Evolutionary conservation across 2,329 filamentous ascomycete genomes (phyloP).

Genomic region (Colletotrichum karsti): DNA sequence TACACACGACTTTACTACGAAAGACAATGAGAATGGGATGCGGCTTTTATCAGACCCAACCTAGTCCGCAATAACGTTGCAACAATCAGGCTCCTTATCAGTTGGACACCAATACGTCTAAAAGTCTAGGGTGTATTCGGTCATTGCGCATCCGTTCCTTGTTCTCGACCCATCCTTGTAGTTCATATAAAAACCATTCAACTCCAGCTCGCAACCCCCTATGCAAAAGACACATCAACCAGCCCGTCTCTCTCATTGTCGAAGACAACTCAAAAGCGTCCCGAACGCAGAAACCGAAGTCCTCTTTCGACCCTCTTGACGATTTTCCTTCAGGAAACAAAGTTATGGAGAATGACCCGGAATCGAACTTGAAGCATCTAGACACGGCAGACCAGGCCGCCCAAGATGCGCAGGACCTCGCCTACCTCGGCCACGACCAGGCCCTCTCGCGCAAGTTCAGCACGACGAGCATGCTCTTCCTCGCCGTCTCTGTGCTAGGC

Average conservation of each 20-base stretch:
- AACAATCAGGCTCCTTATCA: not conserved
- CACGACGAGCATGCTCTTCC: conserved; percentile 63
- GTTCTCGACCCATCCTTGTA: not conserved
- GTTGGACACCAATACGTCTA: not conserved
- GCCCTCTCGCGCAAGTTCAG: conserved; percentile 56
- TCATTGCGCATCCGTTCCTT: not conserved
- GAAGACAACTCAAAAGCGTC: not conserved
- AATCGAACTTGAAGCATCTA: conserved; percentile 3
- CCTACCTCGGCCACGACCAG: conserved; percentile 49
- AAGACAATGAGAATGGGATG: not conserved
- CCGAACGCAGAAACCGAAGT: not conserved
- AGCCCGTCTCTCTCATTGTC: not conserved
- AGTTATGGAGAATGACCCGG: conserved; percentile 6
- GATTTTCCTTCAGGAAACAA: not conserved
- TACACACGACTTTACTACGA: not conserved
- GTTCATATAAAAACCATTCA: not conserved
- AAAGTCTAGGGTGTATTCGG: not conserved
- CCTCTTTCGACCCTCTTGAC: not conserved
- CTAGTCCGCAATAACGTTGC: not conserved
- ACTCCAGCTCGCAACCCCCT: not conserved
- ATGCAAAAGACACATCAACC: not conserved
- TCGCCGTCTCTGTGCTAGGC: conserved; percentile 65
- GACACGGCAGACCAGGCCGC: conserved; percentile 2
- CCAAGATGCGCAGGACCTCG: conserved; percentile 48
- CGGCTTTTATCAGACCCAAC: not conserved